Evolutionary conservation across 2,329 filamentous ascomycete genomes (phyloP).

Genomic region (Colletotrichum tropicicola): DNA sequence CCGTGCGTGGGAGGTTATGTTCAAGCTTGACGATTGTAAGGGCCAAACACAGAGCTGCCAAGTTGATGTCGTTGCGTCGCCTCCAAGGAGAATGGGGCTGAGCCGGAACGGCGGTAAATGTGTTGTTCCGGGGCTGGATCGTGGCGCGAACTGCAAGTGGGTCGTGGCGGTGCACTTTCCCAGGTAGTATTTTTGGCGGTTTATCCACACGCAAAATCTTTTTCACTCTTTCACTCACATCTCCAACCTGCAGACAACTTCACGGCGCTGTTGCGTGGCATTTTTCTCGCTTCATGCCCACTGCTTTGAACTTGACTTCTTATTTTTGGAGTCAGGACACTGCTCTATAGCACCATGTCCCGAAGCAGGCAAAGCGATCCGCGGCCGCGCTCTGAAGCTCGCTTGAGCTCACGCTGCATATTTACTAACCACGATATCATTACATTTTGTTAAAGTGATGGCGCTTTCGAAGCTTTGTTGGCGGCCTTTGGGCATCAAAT

Average conservation of each 20-base stretch:
- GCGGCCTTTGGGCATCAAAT: constrained; percentile 41
- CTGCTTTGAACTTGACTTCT: background rate
- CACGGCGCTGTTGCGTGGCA: no score
- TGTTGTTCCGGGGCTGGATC: background rate
- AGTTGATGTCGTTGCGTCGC: constrained; percentile 35
- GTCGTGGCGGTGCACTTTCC: constrained; percentile 12
- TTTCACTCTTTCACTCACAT: background rate
- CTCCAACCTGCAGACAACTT: background rate
- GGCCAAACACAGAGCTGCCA: constrained; percentile 29
- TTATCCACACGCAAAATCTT: background rate
- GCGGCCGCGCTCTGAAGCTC: no score
- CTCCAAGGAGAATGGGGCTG: constrained; percentile 19
- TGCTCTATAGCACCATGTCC: background rate
- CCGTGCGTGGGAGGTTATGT: constrained; percentile 20
- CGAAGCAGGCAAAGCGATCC: no score
- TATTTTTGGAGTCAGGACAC: background rate
- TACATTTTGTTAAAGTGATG: constrained; percentile 39
- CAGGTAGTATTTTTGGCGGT: constrained; percentile 21
- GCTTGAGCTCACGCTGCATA: background rate
- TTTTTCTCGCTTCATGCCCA: no score
- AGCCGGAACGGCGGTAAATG: background rate
- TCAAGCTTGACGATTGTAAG: constrained; percentile 30
- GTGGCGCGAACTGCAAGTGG: constrained; percentile 14
- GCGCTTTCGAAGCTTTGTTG: constrained; percentile 89
- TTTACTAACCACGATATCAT: background rate